Conservation (phyloP, 1,284 basidiomycete species). For the Phaffia rhodozyma region DNA sequence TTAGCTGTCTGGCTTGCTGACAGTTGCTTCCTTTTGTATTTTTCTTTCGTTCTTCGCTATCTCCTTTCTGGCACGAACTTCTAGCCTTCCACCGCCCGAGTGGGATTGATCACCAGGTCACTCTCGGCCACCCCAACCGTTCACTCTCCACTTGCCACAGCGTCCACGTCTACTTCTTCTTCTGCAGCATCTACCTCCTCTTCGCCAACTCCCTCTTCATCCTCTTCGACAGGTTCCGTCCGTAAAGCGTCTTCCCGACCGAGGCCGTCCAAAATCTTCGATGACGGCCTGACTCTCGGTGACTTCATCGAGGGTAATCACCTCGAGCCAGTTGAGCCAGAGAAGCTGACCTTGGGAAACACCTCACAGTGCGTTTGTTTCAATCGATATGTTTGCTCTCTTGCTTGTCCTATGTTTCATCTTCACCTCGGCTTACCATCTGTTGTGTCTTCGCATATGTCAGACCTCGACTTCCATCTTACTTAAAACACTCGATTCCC, state of each 20-base stretch:
- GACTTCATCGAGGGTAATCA: slow-evolving; percentile 65
- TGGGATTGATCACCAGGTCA: neutral
- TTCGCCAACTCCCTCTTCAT: slow-evolving; percentile 2
- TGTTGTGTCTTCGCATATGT: slow-evolving; percentile 11
- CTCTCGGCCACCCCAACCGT: neutral
- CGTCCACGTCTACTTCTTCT: neutral
- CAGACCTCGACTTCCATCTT: slow-evolving; percentile 79
- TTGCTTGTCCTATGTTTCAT: neutral
- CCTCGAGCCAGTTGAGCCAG: slow-evolving; percentile 29
- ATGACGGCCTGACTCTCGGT: slow-evolving; percentile 60
- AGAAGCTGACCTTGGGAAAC: slow-evolving; percentile 66
- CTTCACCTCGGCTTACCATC: neutral
- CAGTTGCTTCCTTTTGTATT: no score
- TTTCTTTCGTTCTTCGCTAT: no score
- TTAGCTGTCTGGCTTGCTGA: no score
- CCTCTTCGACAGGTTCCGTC: neutral
- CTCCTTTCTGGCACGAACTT: no score
- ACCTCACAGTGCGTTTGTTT: slow-evolving; percentile 48
- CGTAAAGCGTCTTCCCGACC: no score
- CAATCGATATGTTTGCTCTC: neutral
- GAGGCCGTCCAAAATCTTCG: neutral
- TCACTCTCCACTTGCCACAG: neutral
- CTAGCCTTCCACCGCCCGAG: no score
- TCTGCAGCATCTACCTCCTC: slow-evolving; percentile 1
- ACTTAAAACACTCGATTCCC: slow-evolving; percentile 87